These are phyloP conservation scores for Dendryphion nanum DNA, from an alignment of 2,329 filamentous ascomycete species.

Conservation along the genomic window DNA sequence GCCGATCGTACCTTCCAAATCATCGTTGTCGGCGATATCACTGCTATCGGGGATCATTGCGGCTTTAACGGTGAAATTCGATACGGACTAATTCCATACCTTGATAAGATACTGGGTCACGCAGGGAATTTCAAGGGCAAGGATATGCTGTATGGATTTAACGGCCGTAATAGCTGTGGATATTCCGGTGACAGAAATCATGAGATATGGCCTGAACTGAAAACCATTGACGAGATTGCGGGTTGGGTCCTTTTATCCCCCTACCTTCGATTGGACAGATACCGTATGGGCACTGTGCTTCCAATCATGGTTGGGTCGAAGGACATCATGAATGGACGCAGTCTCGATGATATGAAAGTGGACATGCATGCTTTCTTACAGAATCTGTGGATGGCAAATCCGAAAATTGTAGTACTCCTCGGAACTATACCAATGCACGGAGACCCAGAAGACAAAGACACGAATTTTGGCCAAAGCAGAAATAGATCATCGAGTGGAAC, in stretches of 20 bases:
- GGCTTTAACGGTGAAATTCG: background rate
- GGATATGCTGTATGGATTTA: background rate
- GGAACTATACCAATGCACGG: background rate
- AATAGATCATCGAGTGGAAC: background rate
- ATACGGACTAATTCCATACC: background rate
- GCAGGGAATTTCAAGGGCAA: background rate
- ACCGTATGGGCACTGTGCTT: slow-evolving; percentile 2
- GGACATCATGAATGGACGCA: background rate
- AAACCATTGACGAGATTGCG: background rate
- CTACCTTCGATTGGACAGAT: background rate
- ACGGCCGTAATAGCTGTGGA: background rate
- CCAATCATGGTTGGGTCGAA: slow-evolving; percentile 2
- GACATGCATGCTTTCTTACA: background rate
- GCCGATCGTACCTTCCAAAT: background rate
- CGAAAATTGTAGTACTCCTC: background rate
- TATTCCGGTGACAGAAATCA: background rate
- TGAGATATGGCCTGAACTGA: slow-evolving; percentile 1
- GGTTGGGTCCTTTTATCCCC: background rate
- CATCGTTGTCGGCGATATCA: slow-evolving; percentile 1
- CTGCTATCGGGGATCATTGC: background rate
- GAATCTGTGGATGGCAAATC: background rate
- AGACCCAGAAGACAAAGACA: background rate
- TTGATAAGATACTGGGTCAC: background rate
- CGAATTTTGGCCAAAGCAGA: background rate
- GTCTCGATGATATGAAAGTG: background rate